These are phyloP conservation scores for Penicillium egyptiacum DNA, from an alignment of 495 filamentous ascomycete genomes.

Conservation along the genomic window DNA sequence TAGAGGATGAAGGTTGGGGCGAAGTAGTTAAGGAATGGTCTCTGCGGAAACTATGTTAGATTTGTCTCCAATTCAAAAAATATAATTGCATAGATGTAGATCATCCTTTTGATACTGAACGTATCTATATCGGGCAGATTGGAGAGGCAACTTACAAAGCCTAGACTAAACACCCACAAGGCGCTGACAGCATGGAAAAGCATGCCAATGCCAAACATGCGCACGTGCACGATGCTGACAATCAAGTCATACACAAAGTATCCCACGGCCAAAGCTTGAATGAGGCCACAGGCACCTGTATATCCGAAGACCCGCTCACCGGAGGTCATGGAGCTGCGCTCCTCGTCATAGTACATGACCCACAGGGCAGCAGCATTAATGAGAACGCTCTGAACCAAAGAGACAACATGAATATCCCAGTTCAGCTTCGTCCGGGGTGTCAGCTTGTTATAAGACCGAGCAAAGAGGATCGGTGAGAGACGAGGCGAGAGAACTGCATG, in stretches of 20 bases:
- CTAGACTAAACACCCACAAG: slow-evolving; percentile 80
- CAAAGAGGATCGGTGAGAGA: slow-evolving; percentile 67
- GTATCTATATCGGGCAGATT: slow-evolving; percentile 3
- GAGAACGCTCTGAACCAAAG: slow-evolving; percentile 78
- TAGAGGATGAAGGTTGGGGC: slow-evolving; percentile 91
- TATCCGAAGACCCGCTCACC: slow-evolving; percentile 88
- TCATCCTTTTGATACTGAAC: neutral
- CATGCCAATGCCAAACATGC: slow-evolving; percentile 85
- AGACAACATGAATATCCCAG: slow-evolving; percentile 97
- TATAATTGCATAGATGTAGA: neutral
- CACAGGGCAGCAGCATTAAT: slow-evolving; percentile 78
- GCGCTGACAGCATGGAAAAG: slow-evolving; percentile 87
- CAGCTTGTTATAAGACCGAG: slow-evolving; percentile 68
- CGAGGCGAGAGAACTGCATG: slow-evolving; percentile 70
- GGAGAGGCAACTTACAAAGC: slow-evolving; percentile 72
- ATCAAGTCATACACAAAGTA: slow-evolving; percentile 95
- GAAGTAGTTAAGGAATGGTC: slow-evolving; percentile 94
- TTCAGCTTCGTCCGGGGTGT: slow-evolving; percentile 70
- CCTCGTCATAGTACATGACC: slow-evolving; percentile 77
- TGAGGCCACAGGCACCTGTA: slow-evolving; percentile 74
- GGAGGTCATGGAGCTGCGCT: slow-evolving; percentile 69
- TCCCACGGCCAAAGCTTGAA: slow-evolving; percentile 82
- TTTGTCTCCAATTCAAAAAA: neutral
- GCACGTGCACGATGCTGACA: slow-evolving; percentile 67
- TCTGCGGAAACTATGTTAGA: slow-evolving; percentile 45